Base-by-base conservation (phyloP, 306 rosid species). In the Ziziphus jujuba region DNA sequence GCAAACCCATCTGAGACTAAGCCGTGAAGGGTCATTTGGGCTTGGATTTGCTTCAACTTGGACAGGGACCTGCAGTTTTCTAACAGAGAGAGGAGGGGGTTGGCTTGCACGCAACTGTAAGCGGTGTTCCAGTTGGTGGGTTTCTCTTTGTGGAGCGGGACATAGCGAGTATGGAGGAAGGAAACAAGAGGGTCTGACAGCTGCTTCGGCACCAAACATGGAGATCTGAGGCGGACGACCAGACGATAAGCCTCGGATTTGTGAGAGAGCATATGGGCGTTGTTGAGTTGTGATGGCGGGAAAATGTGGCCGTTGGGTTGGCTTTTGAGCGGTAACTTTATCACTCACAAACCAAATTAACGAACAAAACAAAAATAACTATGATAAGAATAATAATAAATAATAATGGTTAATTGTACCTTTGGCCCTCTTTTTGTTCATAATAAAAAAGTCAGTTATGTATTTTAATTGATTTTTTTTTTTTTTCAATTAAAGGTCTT, bases 1-100 rank as follows among this genome's bases (percentile, higher is more conserved):
- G 89, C 89, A 33, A 92, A 87, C 16, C 79, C 72, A 36, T 85
- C 65, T 2, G 71, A 62, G 17, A 87, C 47, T 59, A 91, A 79
- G 9, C 95, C 95, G 0, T 87, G 59, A 15, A 81, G 36, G 40
- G 72, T 64, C 90, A 92, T 84, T 40, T 81, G 98, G 38, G 90
- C 72, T 65, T 91, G 98, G 72, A 87, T 87, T 75, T 83, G 87
- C 85, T 73, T 89, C 79, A 91, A 66, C 43, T 91, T 92, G 63
- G 76, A 51, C 57, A 89, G 35, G 51, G 85, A 78, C 56, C 79
- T 73, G 79, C 90, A 89, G 64, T 70, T 58, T 72, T 91, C 95
- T 38, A 89, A 56, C 50, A 89, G 72, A 53, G 82, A 79, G 64
- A 91, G 89, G 12, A 91, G 84, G 12, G 85, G 84, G 47, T 77